Evolutionary conservation across 495 filamentous ascomycete genomes (phyloP), one percentile per base, ranked within the genome.

Genomic region (Tuber magnatum): DNA sequence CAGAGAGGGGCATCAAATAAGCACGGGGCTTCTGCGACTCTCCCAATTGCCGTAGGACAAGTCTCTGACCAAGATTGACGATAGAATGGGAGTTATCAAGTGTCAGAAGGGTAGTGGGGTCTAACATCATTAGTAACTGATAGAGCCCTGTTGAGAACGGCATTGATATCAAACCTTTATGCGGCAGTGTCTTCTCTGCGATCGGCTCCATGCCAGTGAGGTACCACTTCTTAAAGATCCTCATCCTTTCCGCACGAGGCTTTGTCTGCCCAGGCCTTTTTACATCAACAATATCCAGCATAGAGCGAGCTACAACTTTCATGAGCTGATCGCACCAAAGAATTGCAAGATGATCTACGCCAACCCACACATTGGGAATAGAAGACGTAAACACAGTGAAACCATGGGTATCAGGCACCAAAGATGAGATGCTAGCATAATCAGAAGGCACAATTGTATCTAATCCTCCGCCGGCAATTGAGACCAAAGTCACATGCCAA

Each of bases 321-420:
- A 94, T 91, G 77, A 98, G 92, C 83, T 97, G 94, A 82, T 97
- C 93, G 83, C 95, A 99, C 95, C 95, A 99, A 16, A 94, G 90
- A 83, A 97, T 98, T 16, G 93, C 94, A 78, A 96, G 87, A 84
- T 99, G 95, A 81, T 99, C 95, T 88, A 96, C 95, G 42, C 94
- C 93, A 46, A 95, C 96, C 95, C 95, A 99, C 18, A 98, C 94
- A 74, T 90, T 90, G 35, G 95, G 96, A 71, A 98, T 94, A n/a
- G 94, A 91, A 22, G 96, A 93, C 12, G 95, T 97, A 80, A 97
- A 99, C 2, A 97, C 96, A 4, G 95, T 98, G 80, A 99, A 99
- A 43, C 95, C 95, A 82, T 99, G 95, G 0, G 96, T 97, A 77
- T 95, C 93, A 35, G 95, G 95, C 9, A 98, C 93, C n/a, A 99